Evolutionary conservation across 192 early-diverging fungal genomes (phyloP).

Genomic region (Gonapodya sp.): DNA sequence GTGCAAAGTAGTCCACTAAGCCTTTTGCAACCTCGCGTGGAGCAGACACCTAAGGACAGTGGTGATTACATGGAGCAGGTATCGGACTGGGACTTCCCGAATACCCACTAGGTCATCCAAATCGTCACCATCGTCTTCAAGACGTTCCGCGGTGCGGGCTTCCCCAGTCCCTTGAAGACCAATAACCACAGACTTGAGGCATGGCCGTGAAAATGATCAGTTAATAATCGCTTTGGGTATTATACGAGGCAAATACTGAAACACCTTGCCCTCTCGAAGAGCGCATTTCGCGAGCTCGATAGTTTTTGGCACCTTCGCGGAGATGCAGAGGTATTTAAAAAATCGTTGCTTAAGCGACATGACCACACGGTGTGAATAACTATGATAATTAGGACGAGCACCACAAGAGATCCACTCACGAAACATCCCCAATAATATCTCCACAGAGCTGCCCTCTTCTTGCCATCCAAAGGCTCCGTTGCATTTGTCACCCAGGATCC

Average conservation of each 20-base stretch:
- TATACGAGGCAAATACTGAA: too few relatives aligned
- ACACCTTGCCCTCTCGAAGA: not conserved
- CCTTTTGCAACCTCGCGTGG: not conserved
- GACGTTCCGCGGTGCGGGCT: not conserved
- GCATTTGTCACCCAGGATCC: not conserved
- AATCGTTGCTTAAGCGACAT: not conserved
- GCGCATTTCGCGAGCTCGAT: not conserved
- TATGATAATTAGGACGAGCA: not conserved
- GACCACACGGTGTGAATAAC: not conserved
- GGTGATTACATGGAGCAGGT: not conserved
- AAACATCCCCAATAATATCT: not conserved
- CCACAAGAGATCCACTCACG: not conserved
- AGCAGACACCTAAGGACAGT: not conserved
- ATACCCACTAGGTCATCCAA: constrained; percentile 2
- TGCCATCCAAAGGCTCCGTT: not conserved
- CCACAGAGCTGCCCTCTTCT: not conserved
- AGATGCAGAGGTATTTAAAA: not conserved
- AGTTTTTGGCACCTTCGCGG: not conserved
- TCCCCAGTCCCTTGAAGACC: not conserved
- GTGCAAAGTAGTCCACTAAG: not conserved
- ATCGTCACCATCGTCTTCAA: not conserved
- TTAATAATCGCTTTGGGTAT: too few relatives aligned
- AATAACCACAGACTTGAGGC: not conserved
- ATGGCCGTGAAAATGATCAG: too few relatives aligned
- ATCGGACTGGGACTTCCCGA: not conserved